Conservation (phyloP, 2,329 filamentous ascomycete genomes). For the Talaromyces verruculosus region DNA sequence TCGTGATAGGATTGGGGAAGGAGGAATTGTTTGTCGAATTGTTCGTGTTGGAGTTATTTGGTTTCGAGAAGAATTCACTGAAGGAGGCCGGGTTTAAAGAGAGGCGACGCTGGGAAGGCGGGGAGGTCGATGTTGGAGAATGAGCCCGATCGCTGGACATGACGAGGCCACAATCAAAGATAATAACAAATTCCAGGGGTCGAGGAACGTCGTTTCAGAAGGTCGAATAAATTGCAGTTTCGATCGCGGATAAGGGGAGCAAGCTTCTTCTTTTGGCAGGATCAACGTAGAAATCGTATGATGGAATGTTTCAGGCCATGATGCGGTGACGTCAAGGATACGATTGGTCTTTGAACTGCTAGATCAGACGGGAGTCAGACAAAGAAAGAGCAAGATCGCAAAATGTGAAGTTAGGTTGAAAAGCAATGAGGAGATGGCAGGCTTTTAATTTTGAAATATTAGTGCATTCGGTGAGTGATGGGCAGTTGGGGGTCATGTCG, state of each 20-base stretch:
- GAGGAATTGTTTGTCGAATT: conserved; percentile 21
- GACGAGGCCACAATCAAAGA: conserved; percentile 22
- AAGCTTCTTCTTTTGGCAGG: conserved; percentile 9
- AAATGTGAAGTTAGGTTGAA: neutral
- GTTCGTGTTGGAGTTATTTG: conserved; percentile 26
- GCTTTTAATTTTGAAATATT: neutral
- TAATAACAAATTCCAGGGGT: conserved; percentile 3
- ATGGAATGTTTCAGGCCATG: conserved; percentile 15
- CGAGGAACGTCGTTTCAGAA: neutral
- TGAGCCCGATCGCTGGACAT: conserved; percentile 48
- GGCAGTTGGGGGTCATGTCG: neutral
- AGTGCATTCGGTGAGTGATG: conserved; percentile 1
- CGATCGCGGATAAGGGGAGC: neutral
- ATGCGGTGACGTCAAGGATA: conserved; percentile 23
- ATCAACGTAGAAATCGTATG: conserved; percentile 6
- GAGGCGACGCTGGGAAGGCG: conserved; percentile 45
- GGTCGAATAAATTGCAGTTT: neutral
- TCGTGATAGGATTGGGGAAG: conserved; percentile 52
- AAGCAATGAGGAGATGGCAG: neutral
- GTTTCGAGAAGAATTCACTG: conserved; percentile 42
- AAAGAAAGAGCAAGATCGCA: neutral
- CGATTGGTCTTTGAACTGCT: conserved; percentile 6
- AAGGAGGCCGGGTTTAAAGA: conserved; percentile 47
- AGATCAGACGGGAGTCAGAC: conserved; percentile 1
- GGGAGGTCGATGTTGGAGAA: conserved; percentile 40